Base-by-base conservation (phyloP, 1,139 yeast species). In the Lipomyces yarrowii region DNA sequence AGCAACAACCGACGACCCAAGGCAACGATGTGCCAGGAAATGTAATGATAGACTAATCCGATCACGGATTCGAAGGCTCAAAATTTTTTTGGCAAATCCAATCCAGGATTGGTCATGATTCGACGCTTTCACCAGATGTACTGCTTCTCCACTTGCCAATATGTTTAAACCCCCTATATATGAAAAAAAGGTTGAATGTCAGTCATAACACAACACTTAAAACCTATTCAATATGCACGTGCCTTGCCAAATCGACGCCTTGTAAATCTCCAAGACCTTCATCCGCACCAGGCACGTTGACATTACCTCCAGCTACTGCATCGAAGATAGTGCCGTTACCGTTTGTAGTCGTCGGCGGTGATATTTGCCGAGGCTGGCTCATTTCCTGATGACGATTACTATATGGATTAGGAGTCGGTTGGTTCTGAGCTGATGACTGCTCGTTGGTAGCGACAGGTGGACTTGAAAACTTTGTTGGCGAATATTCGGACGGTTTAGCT, bases 401-500 rank as follows among this genome's bases (percentile, higher is more conserved):
- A 92, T 93, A 88, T 67, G 88, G 83, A 13, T 93, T 91, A 1
- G 94, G 92, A 0, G 91, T 86, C 23, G 85, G 82, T 73, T 84
- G 87, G 26, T 54, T 63, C 52, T 23, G 18, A 13, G 18, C 48
- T n/a, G 56, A 51, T 30, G 57, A 15, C 54, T 13, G 62, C 42
- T 39, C 55, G 33, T 52, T 13, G 5, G 33, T 32, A 30, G 71
- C 66, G 11, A 70, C 73, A 2, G 75, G 72, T n/a, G 78, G 77
- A 33, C 75, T 71, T 26, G 77, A 75, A 64, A 71, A 74, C 70
- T 76, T 76, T 26, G 77, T 70, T 23, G 78, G 78, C 26, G 77
- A 74, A 56, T 69, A 71, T 53, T 74, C 76, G 52, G 56, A 56
- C 48, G 63, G 67, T 68, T 56, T 76, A 21, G 74, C 73, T 2